Evolutionary conservation across 2,329 filamentous ascomycete species (phyloP).

Genomic region (Xylariomycetidae sp.): DNA sequence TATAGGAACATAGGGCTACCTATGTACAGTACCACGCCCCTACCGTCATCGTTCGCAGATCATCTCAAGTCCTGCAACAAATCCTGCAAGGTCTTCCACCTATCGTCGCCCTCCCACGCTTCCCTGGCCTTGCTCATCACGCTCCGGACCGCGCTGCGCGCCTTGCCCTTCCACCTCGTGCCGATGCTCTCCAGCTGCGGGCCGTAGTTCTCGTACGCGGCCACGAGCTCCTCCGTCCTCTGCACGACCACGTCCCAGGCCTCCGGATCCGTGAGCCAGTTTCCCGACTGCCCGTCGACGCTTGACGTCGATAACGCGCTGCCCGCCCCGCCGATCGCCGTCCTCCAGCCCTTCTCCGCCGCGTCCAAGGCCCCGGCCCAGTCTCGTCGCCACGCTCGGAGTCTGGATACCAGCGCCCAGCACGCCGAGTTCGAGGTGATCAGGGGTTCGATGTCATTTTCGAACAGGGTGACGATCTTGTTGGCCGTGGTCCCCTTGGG

Average conservation of each 20-base stretch:
- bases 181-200: slow-evolving; percentile 61
- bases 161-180: slow-evolving; percentile 78
- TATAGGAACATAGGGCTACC: background rate
- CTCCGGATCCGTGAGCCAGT: slow-evolving; percentile 51
- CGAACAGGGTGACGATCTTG: slow-evolving; percentile 65
- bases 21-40: background rate
- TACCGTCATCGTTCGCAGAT: slow-evolving; percentile 1
- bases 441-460: slow-evolving; percentile 69
- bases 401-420: slow-evolving; percentile 67
- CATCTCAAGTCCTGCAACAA: slow-evolving; percentile 49
- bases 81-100: slow-evolving; percentile 56
- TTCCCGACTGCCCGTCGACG: slow-evolving; percentile 17
- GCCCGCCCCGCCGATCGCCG: slow-evolving; percentile 50
- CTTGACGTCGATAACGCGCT: slow-evolving; percentile 38
- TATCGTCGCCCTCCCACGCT: slow-evolving; percentile 70
- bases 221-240: slow-evolving; percentile 74
- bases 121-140: slow-evolving; percentile 78
- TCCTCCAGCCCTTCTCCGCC: slow-evolving; percentile 85
- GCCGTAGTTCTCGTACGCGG: slow-evolving; percentile 76
- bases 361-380: slow-evolving; percentile 70
- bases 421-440: slow-evolving; percentile 74
- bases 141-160: slow-evolving; percentile 73
- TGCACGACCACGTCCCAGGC: slow-evolving; percentile 69
- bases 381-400: slow-evolving; percentile 68
- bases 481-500: slow-evolving; percentile 54